Evolutionary conservation across 177 flowering plant species (phyloP).

Genomic region (Vitis hybrid): DNA sequence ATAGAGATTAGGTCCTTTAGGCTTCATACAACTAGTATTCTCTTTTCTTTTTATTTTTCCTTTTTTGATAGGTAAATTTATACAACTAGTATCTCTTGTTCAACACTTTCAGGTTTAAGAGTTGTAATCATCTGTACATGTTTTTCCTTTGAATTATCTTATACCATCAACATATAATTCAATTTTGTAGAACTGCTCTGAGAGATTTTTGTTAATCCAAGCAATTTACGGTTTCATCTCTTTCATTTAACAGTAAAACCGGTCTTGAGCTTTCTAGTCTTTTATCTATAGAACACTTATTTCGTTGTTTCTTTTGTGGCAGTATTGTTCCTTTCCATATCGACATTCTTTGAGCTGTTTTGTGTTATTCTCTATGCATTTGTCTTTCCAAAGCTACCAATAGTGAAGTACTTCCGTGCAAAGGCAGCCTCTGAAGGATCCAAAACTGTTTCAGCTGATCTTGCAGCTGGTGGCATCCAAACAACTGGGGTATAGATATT

Average conservation of each 20-base stretch:
- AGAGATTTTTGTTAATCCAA: too few species aligned
- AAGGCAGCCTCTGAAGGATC: slow-evolving; percentile 81
- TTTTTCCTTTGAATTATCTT: too few species aligned
- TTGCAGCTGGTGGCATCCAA: slow-evolving; percentile 69
- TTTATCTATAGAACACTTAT: neutral
- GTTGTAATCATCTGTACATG: too few species aligned
- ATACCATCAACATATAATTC: too few species aligned
- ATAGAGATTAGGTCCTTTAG: too few species aligned
- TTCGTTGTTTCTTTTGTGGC: slow-evolving; percentile 17
- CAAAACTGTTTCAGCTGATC: slow-evolving; percentile 68
- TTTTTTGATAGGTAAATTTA: too few species aligned
- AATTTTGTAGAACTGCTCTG: too few species aligned
- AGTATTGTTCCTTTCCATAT: slow-evolving; percentile 57
- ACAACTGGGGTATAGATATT: slow-evolving; percentile 19
- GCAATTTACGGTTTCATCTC: neutral
- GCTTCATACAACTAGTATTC: too few species aligned
- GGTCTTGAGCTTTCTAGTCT: too few species aligned
- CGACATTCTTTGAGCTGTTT: slow-evolving; percentile 48
- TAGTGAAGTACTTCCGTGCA: slow-evolving; percentile 66
- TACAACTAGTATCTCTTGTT: too few species aligned
- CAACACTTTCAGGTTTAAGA: too few species aligned
- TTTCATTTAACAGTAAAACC: neutral
- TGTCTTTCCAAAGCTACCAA: slow-evolving; percentile 60
- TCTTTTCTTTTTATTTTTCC: too few species aligned
- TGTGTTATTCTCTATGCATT: slow-evolving; percentile 63